Evolutionary conservation across 805 yeast species (phyloP).

Genomic region (Cyberlindnera meyerae): DNA sequence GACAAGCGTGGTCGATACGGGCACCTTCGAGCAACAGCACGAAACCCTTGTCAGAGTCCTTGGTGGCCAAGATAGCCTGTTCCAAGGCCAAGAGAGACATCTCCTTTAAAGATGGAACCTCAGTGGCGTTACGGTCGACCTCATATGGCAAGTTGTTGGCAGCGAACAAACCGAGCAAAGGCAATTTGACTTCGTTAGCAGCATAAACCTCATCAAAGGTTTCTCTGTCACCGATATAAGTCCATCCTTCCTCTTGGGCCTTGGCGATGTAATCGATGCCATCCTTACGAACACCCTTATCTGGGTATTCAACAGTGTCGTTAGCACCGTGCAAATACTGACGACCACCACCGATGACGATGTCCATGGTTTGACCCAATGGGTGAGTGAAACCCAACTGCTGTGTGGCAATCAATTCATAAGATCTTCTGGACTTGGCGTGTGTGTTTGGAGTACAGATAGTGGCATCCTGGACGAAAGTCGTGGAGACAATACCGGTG

Average conservation of each 20-base stretch:
- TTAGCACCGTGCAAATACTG: conserved; percentile 65
- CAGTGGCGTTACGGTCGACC: conserved; percentile 58
- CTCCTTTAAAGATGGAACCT: conserved; percentile 73
- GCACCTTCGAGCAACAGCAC: conserved; percentile 86
- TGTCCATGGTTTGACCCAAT: conserved; percentile 72
- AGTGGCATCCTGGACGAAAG: conserved; percentile 89
- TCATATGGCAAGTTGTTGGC: conserved; percentile 75
- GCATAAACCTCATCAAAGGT: conserved; percentile 48
- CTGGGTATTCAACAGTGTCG: conserved; percentile 24
- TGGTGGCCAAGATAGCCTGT: conserved; percentile 61
- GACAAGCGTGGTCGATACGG: conserved; percentile 93
- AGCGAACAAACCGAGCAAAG: conserved; percentile 71
- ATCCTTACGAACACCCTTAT: conserved; percentile 62
- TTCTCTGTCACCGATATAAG: conserved; percentile 53
- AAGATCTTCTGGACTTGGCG: conserved; percentile 65
- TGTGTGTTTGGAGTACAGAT: conserved; percentile 87
- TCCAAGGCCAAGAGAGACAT: conserved; percentile 68
- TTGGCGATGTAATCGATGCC: conserved; percentile 58
- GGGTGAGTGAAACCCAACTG: conserved; percentile 72
- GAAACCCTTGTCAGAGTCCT: conserved; percentile 76
- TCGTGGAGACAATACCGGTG: conserved; percentile 89
- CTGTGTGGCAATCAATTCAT: conserved; percentile 79
- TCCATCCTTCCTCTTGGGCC: conserved; percentile 60
- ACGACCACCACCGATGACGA: conserved; percentile 87
- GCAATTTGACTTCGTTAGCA: conserved; percentile 56